These are phyloP conservation scores for Primulina eburnea DNA, from an alignment of 257 asterid genomes.

Conservation along the genomic window DNA sequence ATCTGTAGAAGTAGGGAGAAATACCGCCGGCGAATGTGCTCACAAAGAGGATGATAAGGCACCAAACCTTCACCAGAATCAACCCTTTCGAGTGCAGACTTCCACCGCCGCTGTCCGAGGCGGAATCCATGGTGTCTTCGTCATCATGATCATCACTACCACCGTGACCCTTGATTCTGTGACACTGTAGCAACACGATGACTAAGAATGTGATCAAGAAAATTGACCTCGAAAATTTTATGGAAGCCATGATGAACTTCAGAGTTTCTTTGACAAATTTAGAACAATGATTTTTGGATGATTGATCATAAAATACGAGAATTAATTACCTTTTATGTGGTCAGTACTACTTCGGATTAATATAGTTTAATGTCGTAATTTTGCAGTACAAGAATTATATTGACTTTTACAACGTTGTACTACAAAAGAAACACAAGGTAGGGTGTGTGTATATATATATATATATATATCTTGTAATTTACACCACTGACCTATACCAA, in stretches of 20 bases:
- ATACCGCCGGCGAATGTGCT: constrained; percentile 72
- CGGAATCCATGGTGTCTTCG: constrained; percentile 24
- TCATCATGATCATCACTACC: constrained; percentile 30
- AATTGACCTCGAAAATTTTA: constrained; percentile 41
- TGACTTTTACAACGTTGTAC: background rate
- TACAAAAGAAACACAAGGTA: background rate
- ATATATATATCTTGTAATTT: no score
- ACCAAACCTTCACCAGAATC: constrained; percentile 66
- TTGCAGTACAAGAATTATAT: background rate
- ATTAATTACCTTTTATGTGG: no score
- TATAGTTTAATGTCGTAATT: background rate
- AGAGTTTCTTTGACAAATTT: background rate
- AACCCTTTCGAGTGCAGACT: constrained; percentile 43
- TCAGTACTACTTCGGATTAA: background rate
- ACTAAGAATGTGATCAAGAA: constrained; percentile 28
- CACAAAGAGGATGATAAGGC: constrained; percentile 58
- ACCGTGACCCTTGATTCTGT: constrained; percentile 47
- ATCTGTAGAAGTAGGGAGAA: constrained; percentile 70
- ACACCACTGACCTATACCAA: background rate
- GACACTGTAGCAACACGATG: constrained; percentile 36
- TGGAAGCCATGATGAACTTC: constrained; percentile 25
- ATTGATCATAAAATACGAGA: background rate
- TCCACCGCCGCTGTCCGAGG: background rate
- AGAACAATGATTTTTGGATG: background rate
- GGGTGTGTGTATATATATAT: no score